Conservation (phyloP, 1,284 basidiomycete species). For the Naganishia sp. region DNA sequence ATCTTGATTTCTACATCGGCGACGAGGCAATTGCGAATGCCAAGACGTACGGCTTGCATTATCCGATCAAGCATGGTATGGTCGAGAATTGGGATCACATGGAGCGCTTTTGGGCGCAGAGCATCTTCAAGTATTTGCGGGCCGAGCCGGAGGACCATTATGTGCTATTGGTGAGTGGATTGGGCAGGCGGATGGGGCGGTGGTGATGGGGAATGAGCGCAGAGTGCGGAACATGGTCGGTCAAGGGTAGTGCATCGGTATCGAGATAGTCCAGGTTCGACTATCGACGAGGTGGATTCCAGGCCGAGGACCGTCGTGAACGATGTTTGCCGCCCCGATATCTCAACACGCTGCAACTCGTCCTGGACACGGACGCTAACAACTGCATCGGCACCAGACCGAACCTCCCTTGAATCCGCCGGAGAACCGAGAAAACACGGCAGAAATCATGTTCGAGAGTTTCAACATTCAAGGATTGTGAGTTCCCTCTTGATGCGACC, state of each 20-base stretch:
- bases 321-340: too few species aligned
- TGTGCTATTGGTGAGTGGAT: slow-evolving; percentile 81
- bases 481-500: slow-evolving; percentile 15
- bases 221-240: neutral
- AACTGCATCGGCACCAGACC: slow-evolving; percentile 62
- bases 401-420: slow-evolving; percentile 98
- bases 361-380: neutral
- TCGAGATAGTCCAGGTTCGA: neutral
- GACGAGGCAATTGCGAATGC: slow-evolving; percentile 92
- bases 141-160: slow-evolving; percentile 99
- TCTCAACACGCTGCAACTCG: neutral
- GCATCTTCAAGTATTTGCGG: slow-evolving; percentile 98
- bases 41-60: slow-evolving; percentile 86
- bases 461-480: slow-evolving; percentile 82
- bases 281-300: neutral
- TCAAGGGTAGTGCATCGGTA: too few species aligned
- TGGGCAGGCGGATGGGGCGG: neutral
- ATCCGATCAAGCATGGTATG: slow-evolving; percentile 96
- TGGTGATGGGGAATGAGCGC: neutral
- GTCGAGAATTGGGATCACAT: slow-evolving; percentile 99
- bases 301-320: neutral
- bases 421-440: slow-evolving; percentile 98
- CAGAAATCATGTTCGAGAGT: slow-evolving; percentile 99
- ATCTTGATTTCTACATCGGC: slow-evolving; percentile 99
- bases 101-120: slow-evolving; percentile 99